phyloP scores from a whole-genome alignment of 192 early-diverging fungal species.

The Thamnidium elegans region DNA sequence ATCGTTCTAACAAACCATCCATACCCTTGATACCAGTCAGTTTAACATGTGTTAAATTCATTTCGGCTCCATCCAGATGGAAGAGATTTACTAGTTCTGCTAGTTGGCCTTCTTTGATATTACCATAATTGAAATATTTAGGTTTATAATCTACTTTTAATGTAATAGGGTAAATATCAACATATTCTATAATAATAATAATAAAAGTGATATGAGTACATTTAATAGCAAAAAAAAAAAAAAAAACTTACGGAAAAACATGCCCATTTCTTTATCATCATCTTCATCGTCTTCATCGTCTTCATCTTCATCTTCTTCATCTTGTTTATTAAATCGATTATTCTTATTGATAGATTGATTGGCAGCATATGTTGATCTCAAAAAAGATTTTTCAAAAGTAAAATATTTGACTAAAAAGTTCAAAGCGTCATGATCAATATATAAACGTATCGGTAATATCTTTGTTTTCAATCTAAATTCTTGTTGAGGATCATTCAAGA shows the following conservation, averaged over 20 bases:
- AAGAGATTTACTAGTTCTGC: slow-evolving; percentile 90
- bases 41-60: slow-evolving; percentile 75
- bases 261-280: slow-evolving; percentile 19
- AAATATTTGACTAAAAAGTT: slow-evolving; percentile 82
- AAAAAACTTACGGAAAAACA: slow-evolving; percentile 53
- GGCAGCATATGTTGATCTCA: slow-evolving; percentile 17
- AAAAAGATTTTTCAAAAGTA: slow-evolving; percentile 42
- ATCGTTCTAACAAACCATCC: slow-evolving; percentile 57
- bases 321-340: slow-evolving; percentile 1
- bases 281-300: slow-evolving; percentile 3
- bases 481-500: slow-evolving; percentile 53
- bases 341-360: slow-evolving; percentile 7
- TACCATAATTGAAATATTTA: slow-evolving; percentile 79
- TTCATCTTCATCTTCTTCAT: neutral
- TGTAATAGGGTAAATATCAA: slow-evolving; percentile 69
- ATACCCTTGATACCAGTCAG: slow-evolving; percentile 79
- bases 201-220: neutral
- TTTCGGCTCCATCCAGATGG: slow-evolving; percentile 87
- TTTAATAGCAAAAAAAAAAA: neutral
- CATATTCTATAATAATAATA: slow-evolving; percentile 43
- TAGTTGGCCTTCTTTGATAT: slow-evolving; percentile 70
- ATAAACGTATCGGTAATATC: slow-evolving; percentile 79
- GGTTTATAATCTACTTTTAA: slow-evolving; percentile 97
- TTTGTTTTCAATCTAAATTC: slow-evolving; percentile 54
- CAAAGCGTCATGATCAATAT: slow-evolving; percentile 93